Conservation (phyloP, 2,329 filamentous ascomycete species). For the Epicoccum sorghinum region DNA sequence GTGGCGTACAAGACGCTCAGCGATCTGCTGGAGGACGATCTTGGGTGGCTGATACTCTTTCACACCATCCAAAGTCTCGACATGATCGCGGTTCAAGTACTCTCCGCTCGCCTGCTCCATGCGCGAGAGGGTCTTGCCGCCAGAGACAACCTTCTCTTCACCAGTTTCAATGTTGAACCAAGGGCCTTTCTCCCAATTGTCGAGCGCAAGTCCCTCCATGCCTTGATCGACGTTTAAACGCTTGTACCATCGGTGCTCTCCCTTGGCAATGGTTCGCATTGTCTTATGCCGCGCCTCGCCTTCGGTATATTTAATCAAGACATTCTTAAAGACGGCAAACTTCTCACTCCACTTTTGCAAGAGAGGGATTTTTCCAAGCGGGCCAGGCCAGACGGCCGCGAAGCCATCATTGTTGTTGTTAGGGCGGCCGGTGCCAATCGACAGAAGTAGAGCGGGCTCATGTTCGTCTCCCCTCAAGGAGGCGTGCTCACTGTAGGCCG, state of each 20-base stretch:
- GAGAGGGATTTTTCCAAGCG: constrained; percentile 49
- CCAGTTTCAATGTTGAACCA: constrained; percentile 46
- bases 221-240: constrained; percentile 55
- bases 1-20: constrained; percentile 56
- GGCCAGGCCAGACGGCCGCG: constrained; percentile 53
- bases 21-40: constrained; percentile 53
- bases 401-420: constrained; percentile 55
- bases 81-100: constrained; percentile 47
- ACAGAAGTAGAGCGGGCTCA: constrained; percentile 54
- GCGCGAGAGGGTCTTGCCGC: constrained; percentile 50
- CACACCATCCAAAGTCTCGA: constrained; percentile 43
- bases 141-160: constrained; percentile 42
- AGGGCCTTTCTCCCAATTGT: constrained; percentile 53
- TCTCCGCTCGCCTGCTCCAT: constrained; percentile 53
- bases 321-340: constrained; percentile 56
- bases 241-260: constrained; percentile 59
- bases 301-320: constrained; percentile 60
- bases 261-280: constrained; percentile 54
- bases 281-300: constrained; percentile 56
- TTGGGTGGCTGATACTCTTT: constrained; percentile 54
- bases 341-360: constrained; percentile 56
- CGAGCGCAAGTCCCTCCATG: constrained; percentile 53
- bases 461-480: constrained; percentile 52
- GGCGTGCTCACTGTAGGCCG: constrained; percentile 55
- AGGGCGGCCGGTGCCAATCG: constrained; percentile 55